Percentiles rank a stretch among this genome's conserved stretches.
Conservation (phyloP, 2,329 filamentous ascomycete genomes). For the Alternaria sp. region DNA sequence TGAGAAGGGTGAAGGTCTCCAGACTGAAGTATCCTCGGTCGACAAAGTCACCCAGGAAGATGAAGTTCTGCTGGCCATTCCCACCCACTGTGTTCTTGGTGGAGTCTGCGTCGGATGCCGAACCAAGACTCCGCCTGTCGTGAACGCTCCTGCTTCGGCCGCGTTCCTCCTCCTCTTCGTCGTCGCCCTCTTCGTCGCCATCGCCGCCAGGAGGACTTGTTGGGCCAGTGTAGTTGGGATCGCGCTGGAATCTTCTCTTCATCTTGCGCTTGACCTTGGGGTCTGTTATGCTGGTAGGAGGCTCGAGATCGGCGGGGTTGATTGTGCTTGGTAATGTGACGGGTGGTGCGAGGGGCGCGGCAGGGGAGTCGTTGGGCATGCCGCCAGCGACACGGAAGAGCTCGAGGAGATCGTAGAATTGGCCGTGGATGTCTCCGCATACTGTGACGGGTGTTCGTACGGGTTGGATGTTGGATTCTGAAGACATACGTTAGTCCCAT, state of each 20-base stretch:
- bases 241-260: constrained; percentile 61
- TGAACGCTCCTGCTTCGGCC: constrained; percentile 54
- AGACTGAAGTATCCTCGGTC: constrained; percentile 77
- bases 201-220: constrained; percentile 57
- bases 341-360: constrained; percentile 68
- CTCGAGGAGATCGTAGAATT: constrained; percentile 97
- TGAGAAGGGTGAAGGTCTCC: constrained; percentile 74
- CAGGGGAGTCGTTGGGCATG: constrained; percentile 81
- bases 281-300: constrained; percentile 85
- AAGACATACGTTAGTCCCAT: not conserved
- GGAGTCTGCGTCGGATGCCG: constrained; percentile 50
- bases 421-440: constrained; percentile 97
- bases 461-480: constrained; percentile 99
- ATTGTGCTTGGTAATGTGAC: constrained; percentile 72
- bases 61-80: constrained; percentile 71
- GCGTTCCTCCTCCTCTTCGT: constrained; percentile 58
- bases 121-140: constrained; percentile 49
- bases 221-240: constrained; percentile 61
- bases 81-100: constrained; percentile 52
- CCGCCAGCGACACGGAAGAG: constrained; percentile 95
- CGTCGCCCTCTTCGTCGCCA: constrained; percentile 53
- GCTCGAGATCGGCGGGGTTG: constrained; percentile 89
- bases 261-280: constrained; percentile 88
- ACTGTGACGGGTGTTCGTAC: constrained; percentile 95
- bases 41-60: constrained; percentile 74